Evolutionary conservation across 164 flowering plant species (phyloP), one percentile per base, ranked within the genome.

Genomic region (Piper longum): DNA sequence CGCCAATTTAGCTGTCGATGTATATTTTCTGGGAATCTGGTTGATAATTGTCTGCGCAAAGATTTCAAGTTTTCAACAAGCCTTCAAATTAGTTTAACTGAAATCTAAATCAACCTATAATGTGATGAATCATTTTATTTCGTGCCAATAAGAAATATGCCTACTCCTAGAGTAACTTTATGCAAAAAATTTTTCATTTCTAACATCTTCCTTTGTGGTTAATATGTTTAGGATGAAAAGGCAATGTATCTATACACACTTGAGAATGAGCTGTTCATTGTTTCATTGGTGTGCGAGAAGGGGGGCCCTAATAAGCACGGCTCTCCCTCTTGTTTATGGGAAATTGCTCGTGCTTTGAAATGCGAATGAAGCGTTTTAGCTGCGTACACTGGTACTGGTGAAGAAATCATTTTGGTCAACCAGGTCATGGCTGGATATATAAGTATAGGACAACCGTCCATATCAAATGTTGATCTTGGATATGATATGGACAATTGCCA

Each of bases 241-340:
- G 63, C 83, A 3, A 88, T 93, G 87, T 93, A 85, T 66, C 89
- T 90, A 7, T 81, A 82, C 51, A 85, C 91, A 0, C 80, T 93
- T n/a, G 89, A 83, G 79, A 81, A 79, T 57, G 95, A 90, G 69
- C 81, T 64, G 65, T 90, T 85, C 76, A 72, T 62, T 57, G 91
- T 87, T 63, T 87, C 95, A 54, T 61, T 93, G 16, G 96, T 87
- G 39, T 79, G 79, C 66, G 71, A 86, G 74, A 70, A 60, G 65
- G 67, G 74, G 63, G 67, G 69, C 51, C 62, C 40, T 16, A 16
- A 56, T 59, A 76, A 56, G 62, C 42, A 6, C 41, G 70, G 62
- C 43, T n/a, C 67, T 63, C 58, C 69, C 42, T 45, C 64, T 43
- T 64, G 70, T 58, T 19, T 66, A 3, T 91, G 98, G 96, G 96